phyloP scores from a whole-genome alignment of 2,329 filamentous ascomycete species.

The Sporothrix pallida region DNA sequence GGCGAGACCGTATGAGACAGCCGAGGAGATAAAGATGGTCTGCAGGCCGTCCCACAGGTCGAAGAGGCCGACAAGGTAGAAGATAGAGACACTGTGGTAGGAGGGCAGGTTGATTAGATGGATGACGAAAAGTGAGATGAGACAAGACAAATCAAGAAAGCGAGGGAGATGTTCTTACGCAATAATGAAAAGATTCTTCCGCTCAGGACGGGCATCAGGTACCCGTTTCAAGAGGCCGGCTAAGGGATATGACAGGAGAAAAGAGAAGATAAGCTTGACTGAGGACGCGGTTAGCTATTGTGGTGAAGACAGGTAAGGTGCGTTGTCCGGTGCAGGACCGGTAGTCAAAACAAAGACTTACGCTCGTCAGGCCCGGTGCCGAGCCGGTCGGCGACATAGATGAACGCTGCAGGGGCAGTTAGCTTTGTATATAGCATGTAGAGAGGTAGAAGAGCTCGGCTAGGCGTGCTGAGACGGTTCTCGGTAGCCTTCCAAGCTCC shows the following conservation, averaged over 20 bases:
- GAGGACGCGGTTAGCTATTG: neutral
- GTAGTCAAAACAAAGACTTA: slow-evolving; percentile 41
- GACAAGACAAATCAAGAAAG: neutral
- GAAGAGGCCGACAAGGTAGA: slow-evolving; percentile 93
- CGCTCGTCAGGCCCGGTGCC: slow-evolving; percentile 55
- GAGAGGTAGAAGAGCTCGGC: neutral
- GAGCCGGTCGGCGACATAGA: slow-evolving; percentile 49
- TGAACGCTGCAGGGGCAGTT: slow-evolving; percentile 49
- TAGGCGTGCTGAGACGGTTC: neutral
- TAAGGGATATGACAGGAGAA: slow-evolving; percentile 90
- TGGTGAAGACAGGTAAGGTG: neutral
- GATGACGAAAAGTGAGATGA: neutral
- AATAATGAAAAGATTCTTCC: slow-evolving; percentile 89
- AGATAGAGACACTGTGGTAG: slow-evolving; percentile 69
- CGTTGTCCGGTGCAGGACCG: neutral
- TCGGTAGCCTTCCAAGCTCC: neutral
- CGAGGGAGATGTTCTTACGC: slow-evolving; percentile 54
- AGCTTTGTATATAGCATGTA: neutral
- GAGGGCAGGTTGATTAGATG: neutral
- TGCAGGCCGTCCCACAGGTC: slow-evolving; percentile 84
- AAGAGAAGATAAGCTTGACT: slow-evolving; percentile 94
- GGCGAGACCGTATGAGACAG: slow-evolving; percentile 81
- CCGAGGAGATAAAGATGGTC: slow-evolving; percentile 79
- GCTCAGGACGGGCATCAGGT: slow-evolving; percentile 79
- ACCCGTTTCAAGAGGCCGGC: slow-evolving; percentile 87